Percentiles rank a stretch among this genome's conserved stretches.
phyloP scores from a whole-genome alignment of 306 rosid genomes.

The peach (Prunus persica) region Prunus_persica_NCBIv2 NC_034011.1:24853001-24853500 shows the following conservation, averaged over 20 bases:
- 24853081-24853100: background rate
- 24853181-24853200: conserved; percentile 5
- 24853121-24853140: background rate
- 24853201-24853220: background rate
- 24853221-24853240: background rate
- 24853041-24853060: background rate
- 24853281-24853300: conserved; percentile 4
- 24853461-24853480: conserved; percentile 70
- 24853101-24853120: background rate
- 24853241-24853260: background rate
- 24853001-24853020: no score
- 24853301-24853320: background rate
- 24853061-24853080: background rate
- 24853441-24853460: conserved; percentile 75
- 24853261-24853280: background rate
- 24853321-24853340: background rate
- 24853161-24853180: background rate
- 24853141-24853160: background rate
- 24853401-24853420: conserved; percentile 86
- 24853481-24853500: conserved; percentile 83
- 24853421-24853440: conserved; percentile 72
- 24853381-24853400: conserved; percentile 90
- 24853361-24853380: conserved; percentile 84
- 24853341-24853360: background rate
- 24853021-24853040: background rate